Conservation (phyloP, 306 rosid species). For the Pachyrhizus erosus region DNA sequence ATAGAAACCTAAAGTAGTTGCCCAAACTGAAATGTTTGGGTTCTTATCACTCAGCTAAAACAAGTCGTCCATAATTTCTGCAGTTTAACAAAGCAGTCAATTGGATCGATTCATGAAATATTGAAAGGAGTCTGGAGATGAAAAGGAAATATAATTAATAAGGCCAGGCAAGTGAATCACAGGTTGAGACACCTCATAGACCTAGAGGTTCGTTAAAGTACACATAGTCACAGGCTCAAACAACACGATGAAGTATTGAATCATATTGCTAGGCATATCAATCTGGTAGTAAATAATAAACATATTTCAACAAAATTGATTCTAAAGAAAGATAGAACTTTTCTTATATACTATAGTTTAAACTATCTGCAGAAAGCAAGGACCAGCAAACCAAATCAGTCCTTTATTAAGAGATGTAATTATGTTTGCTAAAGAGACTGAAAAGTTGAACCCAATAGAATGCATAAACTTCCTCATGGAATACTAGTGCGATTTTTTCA, state of each 20-base stretch:
- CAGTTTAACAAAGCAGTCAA: neutral
- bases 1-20: slow-evolving; percentile 15
- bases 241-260: neutral
- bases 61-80: neutral
- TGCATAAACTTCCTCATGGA: slow-evolving; percentile 14
- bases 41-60: slow-evolving; percentile 22
- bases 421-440: neutral
- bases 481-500: neutral
- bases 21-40: slow-evolving; percentile 25
- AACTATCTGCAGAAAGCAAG: neutral
- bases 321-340: neutral
- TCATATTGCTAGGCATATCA: slow-evolving; percentile 5
- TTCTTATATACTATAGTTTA: neutral
- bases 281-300: slow-evolving; percentile 3
- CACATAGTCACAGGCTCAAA: slow-evolving; percentile 12
- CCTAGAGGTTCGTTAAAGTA: neutral
- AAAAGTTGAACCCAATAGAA: neutral
- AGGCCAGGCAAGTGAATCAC: slow-evolving; percentile 9
- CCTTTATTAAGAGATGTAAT: neutral
- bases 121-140: neutral
- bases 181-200: neutral
- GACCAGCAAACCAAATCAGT: slow-evolving; percentile 28
- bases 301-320: neutral
- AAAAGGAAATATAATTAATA: slow-evolving; percentile 32
- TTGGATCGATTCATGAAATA: neutral